These are phyloP conservation scores for Chionographis japonica DNA, from an alignment of 106 monocot species.

Conservation along the genomic window DNA sequence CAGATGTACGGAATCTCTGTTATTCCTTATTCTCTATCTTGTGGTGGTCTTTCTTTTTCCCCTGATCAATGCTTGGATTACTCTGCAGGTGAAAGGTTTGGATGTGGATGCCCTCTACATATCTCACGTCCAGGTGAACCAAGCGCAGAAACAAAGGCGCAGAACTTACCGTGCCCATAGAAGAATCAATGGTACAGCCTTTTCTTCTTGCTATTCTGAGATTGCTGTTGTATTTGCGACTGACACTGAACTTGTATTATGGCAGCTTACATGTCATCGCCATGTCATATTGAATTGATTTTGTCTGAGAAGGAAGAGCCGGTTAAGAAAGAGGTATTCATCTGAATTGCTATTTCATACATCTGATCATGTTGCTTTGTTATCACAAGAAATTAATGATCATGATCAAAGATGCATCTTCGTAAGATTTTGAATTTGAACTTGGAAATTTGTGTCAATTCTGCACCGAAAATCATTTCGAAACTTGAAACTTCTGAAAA, in stretches of 20 bases:
- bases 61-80: not conserved
- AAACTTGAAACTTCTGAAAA: too few relatives aligned
- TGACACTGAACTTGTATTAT: not conserved
- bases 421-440: too few relatives aligned
- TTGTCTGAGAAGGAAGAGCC: constrained; percentile 49
- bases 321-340: constrained; percentile 40
- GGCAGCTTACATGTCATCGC: constrained; percentile 49
- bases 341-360: not conserved
- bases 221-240: not conserved
- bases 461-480: too few relatives aligned
- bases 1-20: constrained; percentile 30
- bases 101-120: constrained; percentile 43
- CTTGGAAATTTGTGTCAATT: too few relatives aligned
- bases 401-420: not conserved
- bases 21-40: not conserved
- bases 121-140: constrained; percentile 45
- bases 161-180: constrained; percentile 47
- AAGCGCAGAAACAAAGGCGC: constrained; percentile 47
- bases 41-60: not conserved
- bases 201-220: not conserved
- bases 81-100: constrained; percentile 39
- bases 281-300: constrained; percentile 44
- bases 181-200: constrained; percentile 37
- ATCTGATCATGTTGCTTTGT: not conserved
- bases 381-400: not conserved